Evolutionary conservation across 2,329 filamentous ascomycete species (phyloP).

Genomic region (Diaporthe nobilis): DNA sequence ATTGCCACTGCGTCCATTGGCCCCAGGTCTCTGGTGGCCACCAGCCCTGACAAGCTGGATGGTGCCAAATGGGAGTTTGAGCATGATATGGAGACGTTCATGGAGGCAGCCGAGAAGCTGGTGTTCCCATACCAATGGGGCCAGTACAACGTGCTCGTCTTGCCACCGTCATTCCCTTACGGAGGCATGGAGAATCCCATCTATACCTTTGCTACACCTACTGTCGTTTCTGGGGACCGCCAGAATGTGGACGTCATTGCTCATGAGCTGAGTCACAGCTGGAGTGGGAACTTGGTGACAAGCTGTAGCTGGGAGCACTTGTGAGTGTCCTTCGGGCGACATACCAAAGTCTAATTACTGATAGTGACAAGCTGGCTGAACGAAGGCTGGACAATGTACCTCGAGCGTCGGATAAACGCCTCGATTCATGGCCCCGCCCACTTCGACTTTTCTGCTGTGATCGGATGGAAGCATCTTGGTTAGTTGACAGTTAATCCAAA

Average conservation of each 20-base stretch:
- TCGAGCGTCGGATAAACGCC: slow-evolving; percentile 87
- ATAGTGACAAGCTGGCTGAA: slow-evolving; percentile 70
- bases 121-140: slow-evolving; percentile 95
- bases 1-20: slow-evolving; percentile 89
- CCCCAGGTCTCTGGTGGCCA: slow-evolving; percentile 85
- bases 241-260: slow-evolving; percentile 98
- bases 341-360: neutral
- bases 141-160: slow-evolving; percentile 91
- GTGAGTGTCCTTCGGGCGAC: slow-evolving; percentile 56
- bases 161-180: slow-evolving; percentile 92
- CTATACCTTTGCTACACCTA: slow-evolving; percentile 87
- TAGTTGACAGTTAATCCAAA: slow-evolving; percentile 43
- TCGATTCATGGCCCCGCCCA: slow-evolving; percentile 85
- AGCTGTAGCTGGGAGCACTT: slow-evolving; percentile 87
- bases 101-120: slow-evolving; percentile 84
- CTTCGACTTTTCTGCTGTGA: slow-evolving; percentile 94
- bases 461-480: slow-evolving; percentile 91
- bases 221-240: slow-evolving; percentile 80
- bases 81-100: slow-evolving; percentile 90
- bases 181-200: slow-evolving; percentile 94
- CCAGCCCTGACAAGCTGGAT: slow-evolving; percentile 87
- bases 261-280: slow-evolving; percentile 82
- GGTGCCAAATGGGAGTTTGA: slow-evolving; percentile 94
- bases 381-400: slow-evolving; percentile 93
- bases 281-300: slow-evolving; percentile 90